These are phyloP conservation scores for Lentinula novae-zelandiae DNA, from an alignment of 1,284 basidiomycete genomes.

Conservation along the genomic window DNA sequence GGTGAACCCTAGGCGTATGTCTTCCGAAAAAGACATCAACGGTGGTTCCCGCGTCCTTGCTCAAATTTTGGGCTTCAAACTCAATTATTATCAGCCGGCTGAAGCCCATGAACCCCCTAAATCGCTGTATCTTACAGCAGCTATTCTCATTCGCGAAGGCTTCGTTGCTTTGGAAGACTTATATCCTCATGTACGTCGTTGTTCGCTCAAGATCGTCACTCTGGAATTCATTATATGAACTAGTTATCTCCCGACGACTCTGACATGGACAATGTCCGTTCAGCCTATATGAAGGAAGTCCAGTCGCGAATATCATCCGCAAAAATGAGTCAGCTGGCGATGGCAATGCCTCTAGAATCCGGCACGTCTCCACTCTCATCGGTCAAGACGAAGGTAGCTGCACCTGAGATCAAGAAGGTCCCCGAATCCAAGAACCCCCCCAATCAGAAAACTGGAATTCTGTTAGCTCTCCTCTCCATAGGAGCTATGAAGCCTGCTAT, in stretches of 20 bases:
- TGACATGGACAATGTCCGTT: slow-evolving; percentile 66
- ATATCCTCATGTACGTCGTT: slow-evolving; percentile 71
- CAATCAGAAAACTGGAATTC: slow-evolving; percentile 82
- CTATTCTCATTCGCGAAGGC: slow-evolving; percentile 85
- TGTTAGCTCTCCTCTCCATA: slow-evolving; percentile 80
- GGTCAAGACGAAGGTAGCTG: slow-evolving; percentile 32
- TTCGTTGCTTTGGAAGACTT: slow-evolving; percentile 85
- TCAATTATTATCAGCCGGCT: slow-evolving; percentile 70
- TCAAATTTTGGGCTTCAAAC: slow-evolving; percentile 96
- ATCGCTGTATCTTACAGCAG: slow-evolving; percentile 79
- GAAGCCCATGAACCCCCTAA: slow-evolving; percentile 51
- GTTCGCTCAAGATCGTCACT: background rate
- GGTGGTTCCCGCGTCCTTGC: slow-evolving; percentile 67
- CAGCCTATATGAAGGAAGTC: slow-evolving; percentile 67
- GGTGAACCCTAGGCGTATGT: slow-evolving; percentile 36
- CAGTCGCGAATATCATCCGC: slow-evolving; percentile 63
- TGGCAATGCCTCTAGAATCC: slow-evolving; percentile 86
- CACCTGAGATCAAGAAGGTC: slow-evolving; percentile 37
- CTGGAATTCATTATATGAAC: background rate
- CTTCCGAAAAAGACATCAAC: slow-evolving; percentile 12
- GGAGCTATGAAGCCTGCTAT: slow-evolving; percentile 81
- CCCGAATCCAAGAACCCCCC: slow-evolving; percentile 48
- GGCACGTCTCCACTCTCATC: slow-evolving; percentile 26
- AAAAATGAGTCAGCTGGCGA: slow-evolving; percentile 78
- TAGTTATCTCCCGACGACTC: slow-evolving; percentile 76